Evolutionary conservation across 148 eudicot genomes (phyloP).

Genomic region (Fagopyrum homotropicum): DNA sequence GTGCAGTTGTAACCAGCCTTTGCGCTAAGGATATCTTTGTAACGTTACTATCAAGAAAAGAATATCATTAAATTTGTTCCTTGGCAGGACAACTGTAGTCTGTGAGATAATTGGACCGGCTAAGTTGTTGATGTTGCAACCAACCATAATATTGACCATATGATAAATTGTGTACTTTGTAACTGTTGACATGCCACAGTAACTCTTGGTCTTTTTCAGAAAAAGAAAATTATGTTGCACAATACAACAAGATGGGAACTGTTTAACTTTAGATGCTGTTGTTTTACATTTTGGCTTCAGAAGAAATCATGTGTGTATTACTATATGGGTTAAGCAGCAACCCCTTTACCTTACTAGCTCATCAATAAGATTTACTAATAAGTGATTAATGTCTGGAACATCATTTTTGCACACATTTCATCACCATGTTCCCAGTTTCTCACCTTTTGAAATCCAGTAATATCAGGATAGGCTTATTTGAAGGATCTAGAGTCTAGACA

Average conservation of each 20-base stretch:
- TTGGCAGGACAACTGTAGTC: not conserved
- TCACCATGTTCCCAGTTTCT: not conserved
- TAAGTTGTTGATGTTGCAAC: not conserved
- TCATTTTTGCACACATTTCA: conserved; percentile 8
- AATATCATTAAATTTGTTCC: not conserved
- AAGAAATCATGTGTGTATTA: conserved; percentile 7
- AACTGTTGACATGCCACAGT: not conserved
- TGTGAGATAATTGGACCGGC: not conserved
- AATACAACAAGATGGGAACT: not conserved
- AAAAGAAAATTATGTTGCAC: not conserved
- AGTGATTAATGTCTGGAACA: not conserved
- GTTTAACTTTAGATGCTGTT: not conserved
- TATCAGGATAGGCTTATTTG: conserved; percentile 6
- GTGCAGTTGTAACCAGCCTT: not conserved
- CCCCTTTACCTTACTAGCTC: conserved; percentile 5
- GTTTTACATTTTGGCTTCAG: conserved; percentile 8
- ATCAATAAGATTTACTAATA: not conserved
- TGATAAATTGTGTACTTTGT: not conserved
- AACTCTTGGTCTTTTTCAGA: not conserved
- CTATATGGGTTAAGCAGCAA: not conserved
- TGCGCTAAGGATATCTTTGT: not conserved
- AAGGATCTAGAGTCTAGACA: not conserved
- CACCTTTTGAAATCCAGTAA: not conserved
- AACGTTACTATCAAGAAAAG: not conserved
- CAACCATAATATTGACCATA: not conserved